Evolutionary conservation across 1,284 basidiomycete species (phyloP).

Genomic region (Ceratobasidium sp.): DNA sequence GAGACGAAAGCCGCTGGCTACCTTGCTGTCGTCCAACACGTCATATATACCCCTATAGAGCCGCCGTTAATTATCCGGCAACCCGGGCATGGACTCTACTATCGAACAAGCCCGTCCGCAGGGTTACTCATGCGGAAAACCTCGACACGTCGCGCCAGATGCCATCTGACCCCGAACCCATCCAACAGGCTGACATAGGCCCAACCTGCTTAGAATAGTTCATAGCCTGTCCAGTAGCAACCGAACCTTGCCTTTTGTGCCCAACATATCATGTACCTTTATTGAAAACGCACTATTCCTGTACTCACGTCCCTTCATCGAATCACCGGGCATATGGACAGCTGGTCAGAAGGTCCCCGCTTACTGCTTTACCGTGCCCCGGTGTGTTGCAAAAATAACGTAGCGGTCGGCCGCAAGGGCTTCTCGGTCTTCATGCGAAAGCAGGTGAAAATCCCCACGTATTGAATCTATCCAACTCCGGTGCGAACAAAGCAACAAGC

Average conservation of each 20-base stretch:
- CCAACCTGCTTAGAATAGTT: not conserved
- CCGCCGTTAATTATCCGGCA: not conserved
- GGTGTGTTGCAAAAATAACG: not conserved
- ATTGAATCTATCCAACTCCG: not conserved
- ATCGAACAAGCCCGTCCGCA: constrained; percentile 4
- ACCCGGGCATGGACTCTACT: not conserved
- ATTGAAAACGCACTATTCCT: constrained; percentile 3
- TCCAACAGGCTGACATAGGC: not conserved
- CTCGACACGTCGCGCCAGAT: not conserved
- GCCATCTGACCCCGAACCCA: not conserved
- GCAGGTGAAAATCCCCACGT: not conserved
- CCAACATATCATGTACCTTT: not conserved
- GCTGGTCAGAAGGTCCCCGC: constrained; percentile 20
- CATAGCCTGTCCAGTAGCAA: not conserved
- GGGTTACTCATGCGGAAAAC: not conserved
- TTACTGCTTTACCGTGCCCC: constrained; percentile 14
- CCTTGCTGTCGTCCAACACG: not conserved
- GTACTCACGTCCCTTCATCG: not conserved
- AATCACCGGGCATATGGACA: not conserved
- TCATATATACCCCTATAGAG: constrained; percentile 17
- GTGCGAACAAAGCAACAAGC: not conserved
- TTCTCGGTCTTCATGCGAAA: not conserved
- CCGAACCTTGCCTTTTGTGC: not conserved
- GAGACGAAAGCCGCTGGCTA: not conserved
- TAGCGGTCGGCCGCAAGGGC: not conserved